phyloP scores from a whole-genome alignment of 495 filamentous ascomycete species.

The Podospora bellae-mahoneyi region DNA sequence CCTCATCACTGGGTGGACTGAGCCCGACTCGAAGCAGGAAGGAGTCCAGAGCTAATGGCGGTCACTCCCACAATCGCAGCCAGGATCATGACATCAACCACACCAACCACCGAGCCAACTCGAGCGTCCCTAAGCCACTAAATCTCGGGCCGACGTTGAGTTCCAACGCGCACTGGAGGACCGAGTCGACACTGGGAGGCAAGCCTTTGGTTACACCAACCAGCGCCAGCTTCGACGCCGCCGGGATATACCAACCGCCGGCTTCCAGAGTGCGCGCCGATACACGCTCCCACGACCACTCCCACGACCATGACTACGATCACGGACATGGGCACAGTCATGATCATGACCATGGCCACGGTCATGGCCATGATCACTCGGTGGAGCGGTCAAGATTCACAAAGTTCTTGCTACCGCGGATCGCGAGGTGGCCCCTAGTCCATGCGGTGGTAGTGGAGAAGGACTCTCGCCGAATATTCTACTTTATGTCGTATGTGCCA shows the following conservation, averaged over 20 bases:
- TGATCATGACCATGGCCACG: slow-evolving; percentile 23
- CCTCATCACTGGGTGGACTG: slow-evolving; percentile 25
- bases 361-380: slow-evolving; percentile 30
- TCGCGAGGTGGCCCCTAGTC: slow-evolving; percentile 68
- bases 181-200: slow-evolving; percentile 33
- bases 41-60: slow-evolving; percentile 24
- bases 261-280: slow-evolving; percentile 15
- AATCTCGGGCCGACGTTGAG: slow-evolving; percentile 35
- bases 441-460: slow-evolving; percentile 85
- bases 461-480: slow-evolving; percentile 93
- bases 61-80: slow-evolving; percentile 27
- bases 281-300: slow-evolving; percentile 28
- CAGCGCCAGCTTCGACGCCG: slow-evolving; percentile 25
- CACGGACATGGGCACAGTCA: slow-evolving; percentile 30
- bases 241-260: slow-evolving; percentile 30
- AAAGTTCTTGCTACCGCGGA: slow-evolving; percentile 59
- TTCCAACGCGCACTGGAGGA: slow-evolving; percentile 29
- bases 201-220: slow-evolving; percentile 33
- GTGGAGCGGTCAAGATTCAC: slow-evolving; percentile 57
- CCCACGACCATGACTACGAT: slow-evolving; percentile 26
- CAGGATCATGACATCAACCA: slow-evolving; percentile 30
- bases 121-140: slow-evolving; percentile 33
- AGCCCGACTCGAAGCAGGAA: slow-evolving; percentile 25
- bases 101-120: slow-evolving; percentile 34
- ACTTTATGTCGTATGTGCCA: slow-evolving; percentile 77